Conservation (phyloP, 176 grass and related monocot genomes). For the Coix lacrymajobi region DNA sequence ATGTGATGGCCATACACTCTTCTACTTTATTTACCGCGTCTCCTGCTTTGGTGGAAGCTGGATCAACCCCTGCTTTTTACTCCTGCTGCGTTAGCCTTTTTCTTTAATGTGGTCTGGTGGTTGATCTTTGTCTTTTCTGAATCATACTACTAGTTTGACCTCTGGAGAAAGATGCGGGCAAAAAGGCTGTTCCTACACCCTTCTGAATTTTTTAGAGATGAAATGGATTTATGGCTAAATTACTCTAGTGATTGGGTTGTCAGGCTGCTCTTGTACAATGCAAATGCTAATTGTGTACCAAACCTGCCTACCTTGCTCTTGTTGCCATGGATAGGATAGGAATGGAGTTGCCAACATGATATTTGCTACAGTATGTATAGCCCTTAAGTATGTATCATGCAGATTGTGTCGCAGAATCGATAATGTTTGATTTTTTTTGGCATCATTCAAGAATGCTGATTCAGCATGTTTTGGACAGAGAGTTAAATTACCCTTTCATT, state of each 20-base stretch:
- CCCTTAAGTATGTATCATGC: not conserved
- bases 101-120: constrained; percentile 14
- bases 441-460: not conserved
- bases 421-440: not conserved
- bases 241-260: not conserved
- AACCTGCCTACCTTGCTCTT: not conserved
- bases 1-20: not conserved
- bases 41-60: constrained; percentile 10
- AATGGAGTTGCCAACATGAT: not conserved
- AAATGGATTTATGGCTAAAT: constrained; percentile 10
- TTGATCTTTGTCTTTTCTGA: constrained; percentile 10
- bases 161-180: not conserved
- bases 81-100: not conserved
- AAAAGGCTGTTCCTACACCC: not conserved
- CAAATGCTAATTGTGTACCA: constrained; percentile 4
- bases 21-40: not conserved
- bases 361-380: not conserved
- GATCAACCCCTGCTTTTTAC: constrained; percentile 2
- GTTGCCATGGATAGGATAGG: not conserved
- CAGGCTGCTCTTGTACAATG: constrained; percentile 7
- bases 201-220: not conserved
- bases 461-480: not conserved
- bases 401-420: not conserved
- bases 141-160: not conserved
- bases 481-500: not conserved